phyloP scores from a whole-genome alignment of 768 basidiomycete genomes.

The Myochromella boudieri region DNA sequence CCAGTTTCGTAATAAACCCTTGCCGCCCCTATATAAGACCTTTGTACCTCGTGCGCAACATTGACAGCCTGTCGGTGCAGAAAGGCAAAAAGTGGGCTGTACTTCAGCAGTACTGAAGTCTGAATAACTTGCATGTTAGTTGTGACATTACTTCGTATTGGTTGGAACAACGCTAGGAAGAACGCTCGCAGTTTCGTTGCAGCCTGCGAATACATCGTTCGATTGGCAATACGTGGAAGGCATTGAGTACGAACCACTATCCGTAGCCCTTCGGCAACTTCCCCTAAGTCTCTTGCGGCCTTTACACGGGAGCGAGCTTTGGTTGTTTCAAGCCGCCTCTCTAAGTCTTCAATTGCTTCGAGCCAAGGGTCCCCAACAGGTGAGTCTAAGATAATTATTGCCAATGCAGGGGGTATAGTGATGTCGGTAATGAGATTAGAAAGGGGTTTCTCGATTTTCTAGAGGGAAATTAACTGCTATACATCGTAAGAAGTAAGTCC shows the following conservation, averaged over 20 bases:
- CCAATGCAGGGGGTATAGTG: slow-evolving; percentile 77
- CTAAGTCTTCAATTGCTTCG: slow-evolving; percentile 75
- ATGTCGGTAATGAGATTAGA: slow-evolving; percentile 79
- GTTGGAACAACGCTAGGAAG: slow-evolving; percentile 80
- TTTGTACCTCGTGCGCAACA: slow-evolving; percentile 85
- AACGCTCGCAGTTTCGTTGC: slow-evolving; percentile 86
- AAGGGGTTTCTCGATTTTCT: slow-evolving; percentile 90
- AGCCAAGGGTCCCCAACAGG: slow-evolving; percentile 91
- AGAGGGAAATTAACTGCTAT: not conserved
- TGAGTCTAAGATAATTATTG: slow-evolving; percentile 78
- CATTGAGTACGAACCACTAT: slow-evolving; percentile 48
- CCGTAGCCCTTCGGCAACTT: slow-evolving; percentile 83
- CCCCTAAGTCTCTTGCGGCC: slow-evolving; percentile 79
- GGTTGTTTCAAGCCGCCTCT: slow-evolving; percentile 65
- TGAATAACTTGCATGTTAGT: slow-evolving; percentile 95
- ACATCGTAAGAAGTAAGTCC: not conserved
- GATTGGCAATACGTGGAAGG: not conserved
- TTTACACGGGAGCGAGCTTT: slow-evolving; percentile 80
- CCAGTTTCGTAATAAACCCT: slow-evolving; percentile 95
- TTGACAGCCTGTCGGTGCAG: slow-evolving; percentile 78
- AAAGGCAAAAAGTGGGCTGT: slow-evolving; percentile 79
- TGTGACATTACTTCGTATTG: slow-evolving; percentile 79
- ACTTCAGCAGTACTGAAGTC: slow-evolving; percentile 82
- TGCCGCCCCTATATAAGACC: slow-evolving; percentile 80
- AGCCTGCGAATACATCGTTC: slow-evolving; percentile 51